Evolutionary conservation across 2,329 filamentous ascomycete species (phyloP).

Genomic region (Fusarium sublunatum): DNA sequence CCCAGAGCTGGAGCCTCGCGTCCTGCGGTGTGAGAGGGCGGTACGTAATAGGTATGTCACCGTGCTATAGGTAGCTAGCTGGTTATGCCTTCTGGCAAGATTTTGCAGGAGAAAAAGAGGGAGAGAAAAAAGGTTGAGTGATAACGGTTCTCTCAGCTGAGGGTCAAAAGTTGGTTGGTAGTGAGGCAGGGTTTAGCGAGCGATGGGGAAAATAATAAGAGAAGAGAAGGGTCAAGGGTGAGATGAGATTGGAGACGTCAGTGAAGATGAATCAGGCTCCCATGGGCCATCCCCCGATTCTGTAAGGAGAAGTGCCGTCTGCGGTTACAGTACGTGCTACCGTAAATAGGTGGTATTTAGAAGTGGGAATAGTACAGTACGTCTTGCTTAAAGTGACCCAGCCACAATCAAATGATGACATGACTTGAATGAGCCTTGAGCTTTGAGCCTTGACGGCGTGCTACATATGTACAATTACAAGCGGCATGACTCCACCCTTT

Average conservation of each 20-base stretch:
- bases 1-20: constrained; percentile 12
- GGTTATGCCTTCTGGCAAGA: constrained; percentile 2
- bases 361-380: neutral
- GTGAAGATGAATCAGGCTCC: constrained; percentile 42
- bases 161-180: constrained; percentile 21
- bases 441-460: neutral
- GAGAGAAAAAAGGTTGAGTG: constrained; percentile 3
- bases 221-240: constrained; percentile 14
- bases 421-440: constrained; percentile 2
- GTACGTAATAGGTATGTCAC: neutral
- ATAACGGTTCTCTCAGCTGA: constrained; percentile 1
- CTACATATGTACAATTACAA: neutral
- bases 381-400: constrained; percentile 13
- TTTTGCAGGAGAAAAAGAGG: constrained; percentile 1
- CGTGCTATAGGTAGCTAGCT: neutral
- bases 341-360: neutral
- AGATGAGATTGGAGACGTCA: constrained; percentile 39
- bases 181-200: constrained; percentile 35
- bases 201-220: constrained; percentile 20
- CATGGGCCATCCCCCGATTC: constrained; percentile 18
- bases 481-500: constrained; percentile 6
- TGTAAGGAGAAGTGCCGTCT: constrained; percentile 9
- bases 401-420: constrained; percentile 30
- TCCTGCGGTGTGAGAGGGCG: constrained; percentile 10
- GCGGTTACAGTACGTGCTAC: constrained; percentile 4